phyloP scores from a whole-genome alignment of 768 basidiomycete species.

The Pisolithus orientalis region DNA sequence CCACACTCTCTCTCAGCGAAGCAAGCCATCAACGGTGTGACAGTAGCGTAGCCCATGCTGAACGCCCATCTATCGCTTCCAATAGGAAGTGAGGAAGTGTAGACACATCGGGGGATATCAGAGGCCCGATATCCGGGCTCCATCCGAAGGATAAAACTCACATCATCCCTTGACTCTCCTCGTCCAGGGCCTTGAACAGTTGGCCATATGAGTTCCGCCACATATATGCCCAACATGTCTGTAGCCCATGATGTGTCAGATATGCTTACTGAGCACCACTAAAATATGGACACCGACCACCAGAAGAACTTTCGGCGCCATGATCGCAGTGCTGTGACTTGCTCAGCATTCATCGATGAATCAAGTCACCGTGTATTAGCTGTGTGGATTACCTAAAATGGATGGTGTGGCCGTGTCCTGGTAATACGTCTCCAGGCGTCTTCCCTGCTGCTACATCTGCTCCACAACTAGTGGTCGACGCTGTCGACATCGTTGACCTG shows the following conservation, averaged over 20 bases:
- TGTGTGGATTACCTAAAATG: background rate
- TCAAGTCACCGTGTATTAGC: background rate
- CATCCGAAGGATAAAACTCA: constrained; percentile 64
- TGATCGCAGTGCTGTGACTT: background rate
- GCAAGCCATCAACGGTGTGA: constrained; percentile 70
- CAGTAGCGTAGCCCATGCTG: constrained; percentile 59
- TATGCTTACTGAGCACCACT: background rate
- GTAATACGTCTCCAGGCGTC: too few relatives aligned
- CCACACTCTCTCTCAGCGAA: constrained; percentile 49
- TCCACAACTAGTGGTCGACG: background rate
- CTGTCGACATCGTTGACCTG: background rate
- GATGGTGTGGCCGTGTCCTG: background rate
- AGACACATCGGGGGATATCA: constrained; percentile 55
- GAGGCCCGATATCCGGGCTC: constrained; percentile 60
- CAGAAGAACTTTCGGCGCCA: constrained; percentile 31
- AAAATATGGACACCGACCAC: constrained; percentile 31
- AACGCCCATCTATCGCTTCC: constrained; percentile 85
- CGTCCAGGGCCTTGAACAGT: constrained; percentile 55
- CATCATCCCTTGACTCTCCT: constrained; percentile 35
- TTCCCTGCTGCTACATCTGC: too few relatives aligned
- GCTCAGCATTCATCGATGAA: background rate
- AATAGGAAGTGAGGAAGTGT: constrained; percentile 62
- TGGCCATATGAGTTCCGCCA: constrained; percentile 84
- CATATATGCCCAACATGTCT: constrained; percentile 73
- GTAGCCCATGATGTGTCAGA: constrained; percentile 38